These are phyloP conservation scores for Candida arabinofermentans DNA, from an alignment of 805 yeast genomes.

Conservation along the genomic window DNA sequence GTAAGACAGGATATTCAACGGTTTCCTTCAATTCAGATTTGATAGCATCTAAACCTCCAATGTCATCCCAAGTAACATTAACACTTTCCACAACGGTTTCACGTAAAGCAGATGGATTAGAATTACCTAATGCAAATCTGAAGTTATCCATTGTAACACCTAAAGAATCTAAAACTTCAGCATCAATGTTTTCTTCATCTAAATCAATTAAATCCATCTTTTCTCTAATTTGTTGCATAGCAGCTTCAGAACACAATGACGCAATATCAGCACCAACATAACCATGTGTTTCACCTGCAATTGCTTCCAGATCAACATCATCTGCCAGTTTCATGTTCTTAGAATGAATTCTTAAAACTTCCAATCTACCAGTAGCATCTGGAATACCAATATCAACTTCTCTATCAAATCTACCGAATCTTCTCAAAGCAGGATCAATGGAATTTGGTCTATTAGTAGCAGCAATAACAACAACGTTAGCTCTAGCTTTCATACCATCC, in stretches of 20 bases:
- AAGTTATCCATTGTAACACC: constrained; percentile 99
- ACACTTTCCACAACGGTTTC: constrained; percentile 99
- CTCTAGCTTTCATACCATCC: constrained; percentile 99
- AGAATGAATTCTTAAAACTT: constrained; percentile 94
- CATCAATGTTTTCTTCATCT: constrained; percentile 95
- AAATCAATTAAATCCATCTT: constrained; percentile 97
- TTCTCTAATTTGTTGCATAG: constrained; percentile 99
- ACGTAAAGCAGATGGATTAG: constrained; percentile 98
- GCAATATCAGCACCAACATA: constrained; percentile 99
- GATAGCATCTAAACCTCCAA: constrained; percentile 96
- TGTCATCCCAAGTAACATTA: constrained; percentile 98
- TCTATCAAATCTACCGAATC: constrained; percentile 83
- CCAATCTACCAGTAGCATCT: constrained; percentile 97
- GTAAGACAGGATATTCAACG: constrained; percentile 97
- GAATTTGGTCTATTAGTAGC: constrained; percentile 91
- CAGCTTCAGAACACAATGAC: constrained; percentile 98
- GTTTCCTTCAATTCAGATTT: constrained; percentile 97
- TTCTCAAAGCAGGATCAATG: constrained; percentile 80
- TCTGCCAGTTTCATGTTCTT: constrained; percentile 96
- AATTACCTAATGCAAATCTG: constrained; percentile 94
- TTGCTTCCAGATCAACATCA: constrained; percentile 92
- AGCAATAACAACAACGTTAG: constrained; percentile 96
- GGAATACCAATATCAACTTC: constrained; percentile 91
- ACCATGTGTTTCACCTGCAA: constrained; percentile 98
- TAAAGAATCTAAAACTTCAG: constrained; percentile 90